Conservation (phyloP, 306 rosid species). For the Chamaecrista fasciculata region DNA sequence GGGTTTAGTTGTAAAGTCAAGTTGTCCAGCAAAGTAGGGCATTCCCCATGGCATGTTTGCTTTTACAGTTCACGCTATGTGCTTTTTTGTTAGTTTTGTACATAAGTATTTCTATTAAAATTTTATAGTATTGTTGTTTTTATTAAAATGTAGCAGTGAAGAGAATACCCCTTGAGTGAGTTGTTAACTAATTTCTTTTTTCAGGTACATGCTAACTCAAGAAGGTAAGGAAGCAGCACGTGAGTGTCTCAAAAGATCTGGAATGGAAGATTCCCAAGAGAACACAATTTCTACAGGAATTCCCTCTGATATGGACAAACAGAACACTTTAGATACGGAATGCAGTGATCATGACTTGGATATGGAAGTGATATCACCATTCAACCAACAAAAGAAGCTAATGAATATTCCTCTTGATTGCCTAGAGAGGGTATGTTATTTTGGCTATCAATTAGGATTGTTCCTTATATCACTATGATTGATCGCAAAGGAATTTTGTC, state of each 20-base stretch:
- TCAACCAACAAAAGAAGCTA: constrained; percentile 40
- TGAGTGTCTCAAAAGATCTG: constrained; percentile 86
- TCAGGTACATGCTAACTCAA: constrained; percentile 88
- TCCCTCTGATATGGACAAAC: constrained; percentile 33
- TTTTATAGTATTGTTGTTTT: constrained; percentile 5
- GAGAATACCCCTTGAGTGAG: constrained; percentile 19
- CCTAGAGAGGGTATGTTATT: constrained; percentile 60
- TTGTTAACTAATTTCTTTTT: constrained; percentile 20
- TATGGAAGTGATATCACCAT: constrained; percentile 43
- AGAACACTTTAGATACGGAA: constrained; percentile 36
- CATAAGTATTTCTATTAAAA: constrained; percentile 1
- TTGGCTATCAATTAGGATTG: neutral
- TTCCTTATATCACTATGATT: neutral
- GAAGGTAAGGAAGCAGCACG: constrained; percentile 86
- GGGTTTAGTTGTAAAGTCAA: constrained; percentile 83
- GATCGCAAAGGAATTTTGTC: neutral
- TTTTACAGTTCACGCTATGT: constrained; percentile 3
- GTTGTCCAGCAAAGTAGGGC: constrained; percentile 87
- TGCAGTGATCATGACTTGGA: constrained; percentile 36
- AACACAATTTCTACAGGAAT: constrained; percentile 42
- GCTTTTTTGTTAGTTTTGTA: constrained; percentile 15
- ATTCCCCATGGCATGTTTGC: constrained; percentile 10
- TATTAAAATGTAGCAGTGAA: neutral
- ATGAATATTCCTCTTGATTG: constrained; percentile 60
- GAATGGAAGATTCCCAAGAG: constrained; percentile 51